Evolutionary conservation across 2,329 filamentous ascomycete genomes (phyloP).

Genomic region (Hymenoscyphus albidus): DNA sequence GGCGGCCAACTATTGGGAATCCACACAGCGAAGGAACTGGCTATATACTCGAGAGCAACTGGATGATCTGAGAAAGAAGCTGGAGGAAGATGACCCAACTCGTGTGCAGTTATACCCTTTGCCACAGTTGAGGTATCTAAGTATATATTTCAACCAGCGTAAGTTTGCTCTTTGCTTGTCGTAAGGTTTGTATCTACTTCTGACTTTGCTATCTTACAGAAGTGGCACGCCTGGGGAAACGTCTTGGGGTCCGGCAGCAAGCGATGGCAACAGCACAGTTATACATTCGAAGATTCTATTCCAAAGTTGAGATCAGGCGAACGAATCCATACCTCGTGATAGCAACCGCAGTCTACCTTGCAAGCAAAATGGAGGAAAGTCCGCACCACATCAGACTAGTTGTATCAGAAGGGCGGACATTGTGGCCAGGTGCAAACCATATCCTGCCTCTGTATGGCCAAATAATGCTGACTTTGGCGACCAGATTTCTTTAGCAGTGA

Average conservation of each 20-base stretch:
- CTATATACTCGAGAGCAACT: slow-evolving; percentile 82
- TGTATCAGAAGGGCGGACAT: slow-evolving; percentile 75
- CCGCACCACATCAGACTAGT: slow-evolving; percentile 94
- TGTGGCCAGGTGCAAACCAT: slow-evolving; percentile 65
- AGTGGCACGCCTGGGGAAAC: slow-evolving; percentile 76
- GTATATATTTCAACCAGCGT: slow-evolving; percentile 92
- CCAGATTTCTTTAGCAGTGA: slow-evolving; percentile 60
- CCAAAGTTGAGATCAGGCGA: slow-evolving; percentile 81
- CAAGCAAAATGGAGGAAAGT: slow-evolving; percentile 97
- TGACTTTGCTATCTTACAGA: slow-evolving; percentile 47
- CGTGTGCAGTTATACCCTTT: slow-evolving; percentile 76
- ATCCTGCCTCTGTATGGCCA: not conserved
- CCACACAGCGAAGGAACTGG: slow-evolving; percentile 87
- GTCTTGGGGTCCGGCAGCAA: slow-evolving; percentile 82
- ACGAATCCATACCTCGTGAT: slow-evolving; percentile 93
- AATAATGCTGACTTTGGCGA: slow-evolving; percentile 13
- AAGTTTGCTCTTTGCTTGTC: slow-evolving; percentile 35
- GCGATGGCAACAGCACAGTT: slow-evolving; percentile 90
- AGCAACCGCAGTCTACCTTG: slow-evolving; percentile 89
- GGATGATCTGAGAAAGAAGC: slow-evolving; percentile 66
- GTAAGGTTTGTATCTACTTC: not conserved
- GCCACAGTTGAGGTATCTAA: slow-evolving; percentile 75
- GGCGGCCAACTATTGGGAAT: slow-evolving; percentile 84
- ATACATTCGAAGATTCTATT: slow-evolving; percentile 92
- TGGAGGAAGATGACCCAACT: slow-evolving; percentile 71